phyloP scores from a whole-genome alignment of 192 early-diverging fungal species.

The Backusella parvicylindrica region DNA sequence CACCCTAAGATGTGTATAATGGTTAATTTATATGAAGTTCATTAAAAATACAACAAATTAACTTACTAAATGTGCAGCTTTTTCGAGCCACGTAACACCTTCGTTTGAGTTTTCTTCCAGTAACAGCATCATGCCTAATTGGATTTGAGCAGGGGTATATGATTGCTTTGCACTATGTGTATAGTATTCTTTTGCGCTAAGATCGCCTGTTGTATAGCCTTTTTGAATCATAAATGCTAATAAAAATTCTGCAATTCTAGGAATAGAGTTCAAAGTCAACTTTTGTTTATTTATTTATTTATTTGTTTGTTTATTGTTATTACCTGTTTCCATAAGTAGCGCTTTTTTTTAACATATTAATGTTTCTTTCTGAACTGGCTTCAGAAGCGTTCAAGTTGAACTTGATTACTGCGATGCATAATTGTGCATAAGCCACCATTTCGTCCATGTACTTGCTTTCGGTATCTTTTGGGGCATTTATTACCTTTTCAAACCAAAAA shows the following conservation, averaged over 20 bases:
- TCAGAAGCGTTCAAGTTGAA: slow-evolving; percentile 8
- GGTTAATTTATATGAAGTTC: background rate
- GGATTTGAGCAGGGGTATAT: slow-evolving; percentile 30
- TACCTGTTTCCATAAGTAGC: slow-evolving; percentile 35
- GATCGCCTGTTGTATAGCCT: slow-evolving; percentile 21
- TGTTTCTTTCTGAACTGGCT: slow-evolving; percentile 10
- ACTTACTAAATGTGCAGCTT: slow-evolving; percentile 29
- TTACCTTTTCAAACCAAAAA: slow-evolving; percentile 21
- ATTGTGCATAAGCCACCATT: slow-evolving; percentile 24
- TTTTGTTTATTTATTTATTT: too few relatives aligned
- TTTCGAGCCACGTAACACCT: slow-evolving; percentile 28
- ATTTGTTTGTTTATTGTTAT: background rate
- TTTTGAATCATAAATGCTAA: background rate
- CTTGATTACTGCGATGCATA: slow-evolving; percentile 19
- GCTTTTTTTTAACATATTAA: slow-evolving; percentile 26
- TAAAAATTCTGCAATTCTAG: slow-evolving; percentile 4
- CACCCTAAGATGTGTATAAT: slow-evolving; percentile 11
- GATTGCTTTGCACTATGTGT: slow-evolving; percentile 28
- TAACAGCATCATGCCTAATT: slow-evolving; percentile 23
- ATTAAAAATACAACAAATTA: background rate
- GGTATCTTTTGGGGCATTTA: background rate
- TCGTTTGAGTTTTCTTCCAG: slow-evolving; percentile 20
- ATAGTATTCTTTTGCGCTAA: slow-evolving; percentile 24
- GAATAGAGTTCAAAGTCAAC: background rate
- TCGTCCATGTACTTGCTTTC: background rate